Conservation (phyloP, 441 rosid genomes). For the Populus hybrid region DNA sequence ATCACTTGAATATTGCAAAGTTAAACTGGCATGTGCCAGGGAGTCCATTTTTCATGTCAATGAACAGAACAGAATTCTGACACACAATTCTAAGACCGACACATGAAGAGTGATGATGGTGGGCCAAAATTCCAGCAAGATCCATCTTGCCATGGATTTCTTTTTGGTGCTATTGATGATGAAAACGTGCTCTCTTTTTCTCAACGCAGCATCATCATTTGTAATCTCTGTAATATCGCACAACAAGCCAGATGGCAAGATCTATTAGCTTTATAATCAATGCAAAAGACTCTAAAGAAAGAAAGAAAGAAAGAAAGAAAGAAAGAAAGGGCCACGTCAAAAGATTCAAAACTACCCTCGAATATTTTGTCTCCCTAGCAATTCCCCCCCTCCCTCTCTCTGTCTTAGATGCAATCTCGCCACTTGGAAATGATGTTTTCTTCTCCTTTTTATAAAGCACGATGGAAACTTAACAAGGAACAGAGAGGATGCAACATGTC, state of each 20-base stretch:
- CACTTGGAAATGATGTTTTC: slow-evolving; percentile 19
- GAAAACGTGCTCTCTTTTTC: slow-evolving; percentile 16
- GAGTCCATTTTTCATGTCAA: slow-evolving; percentile 1
- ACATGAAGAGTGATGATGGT: slow-evolving; percentile 21
- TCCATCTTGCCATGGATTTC: slow-evolving; percentile 17
- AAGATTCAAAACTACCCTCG: slow-evolving; percentile 16
- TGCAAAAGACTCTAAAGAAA: background rate
- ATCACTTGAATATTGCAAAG: slow-evolving; percentile 9
- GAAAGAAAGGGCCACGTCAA: slow-evolving; percentile 3
- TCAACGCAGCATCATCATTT: slow-evolving; percentile 16
- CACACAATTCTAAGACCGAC: slow-evolving; percentile 1
- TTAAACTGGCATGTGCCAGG: slow-evolving; percentile 16
- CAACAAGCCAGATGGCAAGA: slow-evolving; percentile 12
- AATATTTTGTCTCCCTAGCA: slow-evolving; percentile 1
- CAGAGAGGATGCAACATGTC: background rate
- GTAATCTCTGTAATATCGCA: slow-evolving; percentile 25
- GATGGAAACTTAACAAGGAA: slow-evolving; percentile 7
- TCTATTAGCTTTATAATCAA: slow-evolving; percentile 9
- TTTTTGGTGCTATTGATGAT: slow-evolving; percentile 33
- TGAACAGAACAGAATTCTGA: slow-evolving; percentile 4
- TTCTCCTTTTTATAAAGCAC: slow-evolving; percentile 25
- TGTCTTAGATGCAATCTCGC: slow-evolving; percentile 1
- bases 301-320: background rate
- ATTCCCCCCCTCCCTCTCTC: background rate
- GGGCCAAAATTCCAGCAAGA: slow-evolving; percentile 39